Conservation (phyloP, 2,329 filamentous ascomycete species). For the Fusarium graminum region DNA sequence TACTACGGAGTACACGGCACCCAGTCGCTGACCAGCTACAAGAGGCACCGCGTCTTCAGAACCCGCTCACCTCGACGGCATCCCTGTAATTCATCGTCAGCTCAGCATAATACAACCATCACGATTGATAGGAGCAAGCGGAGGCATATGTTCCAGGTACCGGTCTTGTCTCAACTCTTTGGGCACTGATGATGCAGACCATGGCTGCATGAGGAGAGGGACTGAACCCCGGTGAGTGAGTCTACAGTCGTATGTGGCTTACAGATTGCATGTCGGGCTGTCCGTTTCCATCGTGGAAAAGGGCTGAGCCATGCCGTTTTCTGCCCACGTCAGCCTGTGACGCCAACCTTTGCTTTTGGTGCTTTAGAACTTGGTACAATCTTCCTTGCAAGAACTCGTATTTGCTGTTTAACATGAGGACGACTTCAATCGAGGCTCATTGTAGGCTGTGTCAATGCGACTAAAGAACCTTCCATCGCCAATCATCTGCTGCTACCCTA, state of each 20-base stretch:
- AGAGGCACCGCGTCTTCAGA: conserved; percentile 23
- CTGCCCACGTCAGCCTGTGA: conserved; percentile 28
- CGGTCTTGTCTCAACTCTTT: conserved; percentile 35
- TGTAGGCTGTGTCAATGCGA: conserved; percentile 19
- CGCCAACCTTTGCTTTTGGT: conserved; percentile 9
- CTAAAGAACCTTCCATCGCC: conserved; percentile 24
- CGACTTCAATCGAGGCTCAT: conserved; percentile 22
- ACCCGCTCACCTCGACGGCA: conserved; percentile 36
- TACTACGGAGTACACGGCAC: not conserved
- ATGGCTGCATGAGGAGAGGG: conserved; percentile 34
- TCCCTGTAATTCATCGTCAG: conserved; percentile 45
- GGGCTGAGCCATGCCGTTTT: conserved; percentile 33
- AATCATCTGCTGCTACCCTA: conserved; percentile 42
- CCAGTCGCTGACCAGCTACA: not conserved
- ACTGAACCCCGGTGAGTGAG: conserved; percentile 31
- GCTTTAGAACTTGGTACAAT: not conserved
- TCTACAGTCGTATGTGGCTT: conserved; percentile 38
- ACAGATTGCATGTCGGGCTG: conserved; percentile 37
- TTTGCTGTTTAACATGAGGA: conserved; percentile 2
- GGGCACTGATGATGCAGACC: conserved; percentile 25
- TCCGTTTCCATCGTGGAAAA: conserved; percentile 34
- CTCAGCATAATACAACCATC: conserved; percentile 46
- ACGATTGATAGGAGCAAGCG: conserved; percentile 20
- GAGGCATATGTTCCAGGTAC: conserved; percentile 35
- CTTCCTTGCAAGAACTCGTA: not conserved